These are phyloP conservation scores for Clathrospora elynae DNA, from an alignment of 2,329 filamentous ascomycete species.

Conservation along the genomic window DNA sequence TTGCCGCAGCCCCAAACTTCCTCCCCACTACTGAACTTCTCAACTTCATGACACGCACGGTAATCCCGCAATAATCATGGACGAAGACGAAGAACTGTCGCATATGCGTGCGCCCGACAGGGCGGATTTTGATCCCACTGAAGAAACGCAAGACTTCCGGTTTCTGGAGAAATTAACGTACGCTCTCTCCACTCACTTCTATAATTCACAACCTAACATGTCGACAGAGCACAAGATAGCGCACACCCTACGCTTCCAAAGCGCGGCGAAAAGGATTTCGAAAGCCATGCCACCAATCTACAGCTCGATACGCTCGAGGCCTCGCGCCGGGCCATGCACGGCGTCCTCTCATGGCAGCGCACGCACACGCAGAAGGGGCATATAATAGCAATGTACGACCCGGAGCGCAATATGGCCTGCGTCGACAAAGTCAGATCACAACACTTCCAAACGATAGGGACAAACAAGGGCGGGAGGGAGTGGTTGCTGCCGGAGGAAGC, in stretches of 20 bases:
- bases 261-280: conserved; percentile 96
- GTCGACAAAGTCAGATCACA: conserved; percentile 74
- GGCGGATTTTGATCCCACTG: conserved; percentile 62
- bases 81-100: conserved; percentile 45
- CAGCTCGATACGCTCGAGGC: conserved; percentile 79
- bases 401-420: conserved; percentile 62
- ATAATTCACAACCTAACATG: background rate
- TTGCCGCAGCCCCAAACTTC: background rate
- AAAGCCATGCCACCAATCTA: conserved; percentile 83
- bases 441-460: conserved; percentile 78
- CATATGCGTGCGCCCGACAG: conserved; percentile 30
- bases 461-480: conserved; percentile 57
- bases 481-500: conserved; percentile 94
- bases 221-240: conserved; percentile 28
- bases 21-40: background rate
- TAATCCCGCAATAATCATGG: conserved; percentile 29
- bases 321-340: conserved; percentile 86
- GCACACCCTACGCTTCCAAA: conserved; percentile 70
- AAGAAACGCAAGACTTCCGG: conserved; percentile 86
- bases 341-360: conserved; percentile 78
- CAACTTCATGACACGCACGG: background rate
- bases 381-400: conserved; percentile 74
- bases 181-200: conserved; percentile 29
- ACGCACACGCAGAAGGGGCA: conserved; percentile 71
- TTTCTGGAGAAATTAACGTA: conserved; percentile 66